phyloP scores from a whole-genome alignment of 805 yeast species.

The Wickerhamiella kurtzmanii region DNA sequence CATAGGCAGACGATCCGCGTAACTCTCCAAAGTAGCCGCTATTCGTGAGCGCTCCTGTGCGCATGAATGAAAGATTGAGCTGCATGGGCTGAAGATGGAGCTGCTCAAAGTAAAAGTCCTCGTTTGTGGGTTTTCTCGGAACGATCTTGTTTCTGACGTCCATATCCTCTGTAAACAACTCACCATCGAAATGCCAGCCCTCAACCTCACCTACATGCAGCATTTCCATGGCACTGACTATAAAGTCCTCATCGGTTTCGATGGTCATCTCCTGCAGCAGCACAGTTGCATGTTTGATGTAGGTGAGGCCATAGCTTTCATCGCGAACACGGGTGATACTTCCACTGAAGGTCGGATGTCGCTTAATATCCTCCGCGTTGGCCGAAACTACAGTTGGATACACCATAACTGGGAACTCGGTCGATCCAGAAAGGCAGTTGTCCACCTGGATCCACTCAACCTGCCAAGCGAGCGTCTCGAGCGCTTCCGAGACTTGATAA shows the following conservation, averaged over 20 bases:
- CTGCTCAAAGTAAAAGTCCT: slow-evolving; percentile 80
- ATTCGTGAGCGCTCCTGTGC: slow-evolving; percentile 45
- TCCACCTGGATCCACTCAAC: slow-evolving; percentile 92
- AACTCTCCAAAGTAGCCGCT: slow-evolving; percentile 41
- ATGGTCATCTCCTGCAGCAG: slow-evolving; percentile 81
- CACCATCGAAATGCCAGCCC: slow-evolving; percentile 26
- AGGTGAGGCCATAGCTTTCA: slow-evolving; percentile 77
- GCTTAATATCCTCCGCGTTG: slow-evolving; percentile 65
- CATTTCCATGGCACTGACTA: slow-evolving; percentile 30
- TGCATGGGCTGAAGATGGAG: slow-evolving; percentile 86
- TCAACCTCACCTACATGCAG: neutral
- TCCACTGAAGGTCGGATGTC: slow-evolving; percentile 83
- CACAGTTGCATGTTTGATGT: slow-evolving; percentile 81
- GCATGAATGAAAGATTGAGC: slow-evolving; percentile 75
- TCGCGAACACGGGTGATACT: slow-evolving; percentile 76
- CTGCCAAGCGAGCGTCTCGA: slow-evolving; percentile 66
- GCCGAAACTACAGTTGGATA: slow-evolving; percentile 88
- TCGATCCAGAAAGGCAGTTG: slow-evolving; percentile 78
- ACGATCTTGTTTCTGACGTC: slow-evolving; percentile 36
- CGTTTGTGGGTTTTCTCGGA: slow-evolving; percentile 39
- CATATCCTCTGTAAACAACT: slow-evolving; percentile 27
- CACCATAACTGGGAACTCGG: slow-evolving; percentile 63
- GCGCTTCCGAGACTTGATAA: slow-evolving; percentile 71
- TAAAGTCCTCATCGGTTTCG: slow-evolving; percentile 91
- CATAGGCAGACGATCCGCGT: slow-evolving; percentile 29